Percentiles rank a stretch among this genome's conserved stretches.
Conservation (phyloP, 208 protist genomes). For the Phytomonas sp. region DNA sequence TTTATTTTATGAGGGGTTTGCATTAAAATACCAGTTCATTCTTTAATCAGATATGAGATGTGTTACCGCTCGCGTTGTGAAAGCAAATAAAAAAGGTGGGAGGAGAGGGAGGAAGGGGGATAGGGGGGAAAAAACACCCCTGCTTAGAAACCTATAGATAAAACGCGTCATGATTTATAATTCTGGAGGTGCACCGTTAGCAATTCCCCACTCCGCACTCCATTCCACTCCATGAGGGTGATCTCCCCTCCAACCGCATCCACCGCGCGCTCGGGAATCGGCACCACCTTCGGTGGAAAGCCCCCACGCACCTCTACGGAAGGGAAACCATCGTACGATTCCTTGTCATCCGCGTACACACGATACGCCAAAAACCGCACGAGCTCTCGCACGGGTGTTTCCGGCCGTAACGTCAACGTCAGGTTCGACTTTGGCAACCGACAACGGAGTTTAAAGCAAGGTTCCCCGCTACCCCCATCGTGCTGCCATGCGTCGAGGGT, state of each 20-base stretch:
- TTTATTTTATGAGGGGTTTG: not conserved
- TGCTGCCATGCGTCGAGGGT: conserved; percentile 21
- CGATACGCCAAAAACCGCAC: conserved; percentile 51
- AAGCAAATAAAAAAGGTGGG: not conserved
- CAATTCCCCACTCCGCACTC: conserved; percentile 49
- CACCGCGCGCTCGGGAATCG: not conserved
- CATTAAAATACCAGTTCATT: conserved; percentile 1
- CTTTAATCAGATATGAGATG: not conserved
- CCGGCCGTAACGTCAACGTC: conserved; percentile 41
- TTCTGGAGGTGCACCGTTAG: conserved; percentile 37
- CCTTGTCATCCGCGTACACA: conserved; percentile 31
- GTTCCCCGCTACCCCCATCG: not conserved
- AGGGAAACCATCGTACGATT: conserved; percentile 24
- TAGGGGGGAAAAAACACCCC: not conserved
- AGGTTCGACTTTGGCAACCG: conserved; percentile 36
- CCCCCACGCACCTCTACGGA: conserved; percentile 26
- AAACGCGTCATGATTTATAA: not conserved
- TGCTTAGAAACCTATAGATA: not conserved
- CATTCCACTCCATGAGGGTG: conserved; percentile 27
- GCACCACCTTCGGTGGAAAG: conserved; percentile 49
- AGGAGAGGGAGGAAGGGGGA: no score
- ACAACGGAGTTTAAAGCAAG: conserved; percentile 44
- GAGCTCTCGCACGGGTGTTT: conserved; percentile 43
- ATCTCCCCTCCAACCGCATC: conserved; percentile 16
- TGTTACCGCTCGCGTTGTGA: not conserved